Percentiles rank a stretch among this genome's conserved stretches.
phyloP scores from a whole-genome alignment of 2,329 filamentous ascomycete genomes.

The Huntiella bhutanensis region DNA sequence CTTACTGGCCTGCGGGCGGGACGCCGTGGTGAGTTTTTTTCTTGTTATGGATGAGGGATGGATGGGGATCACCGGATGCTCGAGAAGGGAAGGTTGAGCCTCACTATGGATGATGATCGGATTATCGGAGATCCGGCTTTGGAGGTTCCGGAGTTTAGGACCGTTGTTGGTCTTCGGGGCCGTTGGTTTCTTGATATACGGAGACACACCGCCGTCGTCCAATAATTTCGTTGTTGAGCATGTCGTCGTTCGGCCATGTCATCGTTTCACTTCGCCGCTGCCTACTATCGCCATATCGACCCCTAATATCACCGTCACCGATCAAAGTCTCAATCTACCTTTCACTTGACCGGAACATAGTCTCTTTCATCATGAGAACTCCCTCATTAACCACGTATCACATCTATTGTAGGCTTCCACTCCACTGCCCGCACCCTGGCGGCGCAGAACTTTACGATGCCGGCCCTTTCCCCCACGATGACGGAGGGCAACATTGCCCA shows the following conservation, averaged over 20 bases:
- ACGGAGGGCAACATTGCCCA: slow-evolving; percentile 75
- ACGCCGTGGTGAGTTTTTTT: slow-evolving; percentile 10
- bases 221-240: too few relatives aligned
- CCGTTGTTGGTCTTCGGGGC: too few relatives aligned
- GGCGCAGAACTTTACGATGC: slow-evolving; percentile 80
- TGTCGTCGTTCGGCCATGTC: too few relatives aligned
- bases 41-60: background rate
- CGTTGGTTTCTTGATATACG: too few relatives aligned
- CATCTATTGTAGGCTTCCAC: slow-evolving; percentile 35
- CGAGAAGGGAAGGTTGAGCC: too few relatives aligned
- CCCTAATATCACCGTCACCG: too few relatives aligned
- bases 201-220: too few relatives aligned
- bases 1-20: slow-evolving; percentile 11
- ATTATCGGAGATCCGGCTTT: background rate
- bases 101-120: too few relatives aligned
- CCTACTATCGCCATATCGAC: too few relatives aligned
- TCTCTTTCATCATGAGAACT: background rate
- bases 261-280: too few relatives aligned
- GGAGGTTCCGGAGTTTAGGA: background rate
- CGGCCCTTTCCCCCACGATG: slow-evolving; percentile 80
- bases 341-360: background rate
- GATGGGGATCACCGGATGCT: background rate
- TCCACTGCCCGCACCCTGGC: slow-evolving; percentile 41
- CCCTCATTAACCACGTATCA: background rate
- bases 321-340: background rate